Percentiles rank a stretch among this genome's conserved stretches.
Evolutionary conservation across 2,329 filamentous ascomycete species (phyloP).

Genomic region (Bipolaris victoriae): DNA sequence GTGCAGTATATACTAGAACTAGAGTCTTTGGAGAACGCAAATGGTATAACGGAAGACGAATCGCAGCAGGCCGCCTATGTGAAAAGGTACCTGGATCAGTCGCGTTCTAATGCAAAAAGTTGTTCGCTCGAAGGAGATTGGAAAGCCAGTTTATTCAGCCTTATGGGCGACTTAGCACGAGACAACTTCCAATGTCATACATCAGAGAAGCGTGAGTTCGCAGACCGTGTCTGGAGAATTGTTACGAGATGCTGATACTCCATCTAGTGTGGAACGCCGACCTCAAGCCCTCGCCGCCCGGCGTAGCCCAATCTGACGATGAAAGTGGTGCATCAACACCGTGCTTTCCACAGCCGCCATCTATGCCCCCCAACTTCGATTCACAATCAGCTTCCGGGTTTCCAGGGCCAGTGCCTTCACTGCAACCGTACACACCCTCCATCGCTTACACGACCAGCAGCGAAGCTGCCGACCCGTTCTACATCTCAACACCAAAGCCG

Average conservation of each 20-base stretch:
- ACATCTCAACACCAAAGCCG: slow-evolving; percentile 27
- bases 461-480: slow-evolving; percentile 25
- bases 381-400: slow-evolving; percentile 13
- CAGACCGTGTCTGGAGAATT: slow-evolving; percentile 2
- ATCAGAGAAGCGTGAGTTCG: slow-evolving; percentile 23
- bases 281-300: slow-evolving; percentile 21
- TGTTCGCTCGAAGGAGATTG: slow-evolving; percentile 27
- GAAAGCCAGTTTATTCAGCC: slow-evolving; percentile 20
- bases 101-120: slow-evolving; percentile 12
- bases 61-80: slow-evolving; percentile 5
- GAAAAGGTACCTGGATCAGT: slow-evolving; percentile 14
- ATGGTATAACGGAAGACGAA: neutral
- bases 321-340: slow-evolving; percentile 10
- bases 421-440: slow-evolving; percentile 15
- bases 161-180: slow-evolving; percentile 15
- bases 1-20: slow-evolving; percentile 23
- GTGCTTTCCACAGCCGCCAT: slow-evolving; percentile 10
- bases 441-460: slow-evolving; percentile 23
- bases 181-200: slow-evolving; percentile 17
- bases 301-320: neutral
- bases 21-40: slow-evolving; percentile 13
- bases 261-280: slow-evolving; percentile 21
- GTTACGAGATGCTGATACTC: slow-evolving; percentile 5
- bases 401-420: slow-evolving; percentile 18
- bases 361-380: slow-evolving; percentile 13